These are phyloP conservation scores for Acanthamoeba triangularis DNA, from an alignment of 208 protist genomes.

Conservation along the genomic window DNA sequence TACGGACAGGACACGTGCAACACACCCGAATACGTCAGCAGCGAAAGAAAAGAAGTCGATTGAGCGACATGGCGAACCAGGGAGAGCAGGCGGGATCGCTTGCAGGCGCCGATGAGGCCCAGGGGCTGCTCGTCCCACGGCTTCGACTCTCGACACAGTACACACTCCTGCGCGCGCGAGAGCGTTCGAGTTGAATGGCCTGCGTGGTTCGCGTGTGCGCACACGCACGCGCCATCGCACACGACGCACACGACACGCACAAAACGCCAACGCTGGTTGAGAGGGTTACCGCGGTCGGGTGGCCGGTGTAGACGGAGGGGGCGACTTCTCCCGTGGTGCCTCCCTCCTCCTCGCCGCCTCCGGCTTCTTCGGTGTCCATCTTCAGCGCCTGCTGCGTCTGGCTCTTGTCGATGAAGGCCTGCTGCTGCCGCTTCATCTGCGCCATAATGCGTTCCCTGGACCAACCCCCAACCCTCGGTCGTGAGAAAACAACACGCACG, in stretches of 20 bases:
- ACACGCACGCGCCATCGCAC: too few relatives aligned
- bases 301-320: not conserved
- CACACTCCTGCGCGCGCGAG: not conserved
- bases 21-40: not conserved
- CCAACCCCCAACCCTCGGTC: too few relatives aligned
- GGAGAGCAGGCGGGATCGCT: conserved; percentile 12
- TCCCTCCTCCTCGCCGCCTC: not conserved
- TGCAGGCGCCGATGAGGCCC: conserved; percentile 46
- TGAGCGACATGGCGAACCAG: not conserved
- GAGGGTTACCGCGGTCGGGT: not conserved
- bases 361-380: not conserved
- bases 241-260: too few relatives aligned
- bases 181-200: not conserved
- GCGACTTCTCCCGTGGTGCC: not conserved
- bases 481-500: not conserved
- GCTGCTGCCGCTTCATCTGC: conserved; percentile 38
- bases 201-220: not conserved
- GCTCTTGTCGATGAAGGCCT: conserved; percentile 38
- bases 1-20: not conserved
- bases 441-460: conserved; percentile 26
- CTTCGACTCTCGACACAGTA: conserved; percentile 13
- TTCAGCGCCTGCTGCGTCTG: not conserved
- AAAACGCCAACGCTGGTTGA: not conserved
- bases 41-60: not conserved
- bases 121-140: conserved; percentile 29